Percentiles rank a stretch among this genome's conserved stretches.
Conservation (phyloP, 192 early-diverging fungal genomes). For the Podila clonocystis region DNA sequence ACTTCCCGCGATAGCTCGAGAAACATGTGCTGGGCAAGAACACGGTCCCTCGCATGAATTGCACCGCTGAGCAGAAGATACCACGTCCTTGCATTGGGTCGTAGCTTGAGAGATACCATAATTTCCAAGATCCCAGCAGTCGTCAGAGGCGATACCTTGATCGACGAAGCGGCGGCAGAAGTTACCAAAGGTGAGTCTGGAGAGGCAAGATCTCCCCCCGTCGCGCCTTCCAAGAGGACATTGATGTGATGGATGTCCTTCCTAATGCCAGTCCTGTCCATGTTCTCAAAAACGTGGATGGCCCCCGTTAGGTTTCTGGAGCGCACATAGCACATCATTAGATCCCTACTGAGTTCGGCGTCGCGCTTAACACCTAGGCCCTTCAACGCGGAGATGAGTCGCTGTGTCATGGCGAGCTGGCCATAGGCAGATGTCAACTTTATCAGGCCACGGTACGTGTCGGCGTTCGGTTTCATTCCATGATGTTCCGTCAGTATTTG, state of each 20-base stretch:
- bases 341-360: conserved; percentile 13
- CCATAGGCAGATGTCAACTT: conserved; percentile 24
- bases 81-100: conserved; percentile 36
- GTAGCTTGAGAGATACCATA: conserved; percentile 22
- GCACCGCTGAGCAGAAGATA: conserved; percentile 28
- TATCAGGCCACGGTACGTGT: conserved; percentile 25
- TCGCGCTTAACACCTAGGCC: conserved; percentile 22
- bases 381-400: conserved; percentile 28
- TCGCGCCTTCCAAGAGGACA: conserved; percentile 35
- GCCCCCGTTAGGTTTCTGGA: conserved; percentile 22
- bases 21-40: conserved; percentile 18
- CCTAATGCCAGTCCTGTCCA: conserved; percentile 7
- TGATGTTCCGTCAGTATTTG: conserved; percentile 34
- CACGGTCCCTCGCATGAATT: conserved; percentile 6
- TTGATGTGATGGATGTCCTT: conserved; percentile 30
- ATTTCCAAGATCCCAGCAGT: conserved; percentile 36
- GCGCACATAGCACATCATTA: conserved; percentile 38
- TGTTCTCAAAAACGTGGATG: conserved; percentile 39
- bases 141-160: conserved; percentile 1
- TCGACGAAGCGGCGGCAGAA: neutral
- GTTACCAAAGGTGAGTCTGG: neutral
- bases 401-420: conserved; percentile 30
- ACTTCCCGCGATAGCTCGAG: conserved; percentile 15
- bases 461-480: conserved; percentile 14
- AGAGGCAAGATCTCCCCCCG: conserved; percentile 7